Conservation (phyloP, 2,329 filamentous ascomycete genomes). For the Ceratocystis lukuohia region DNA sequence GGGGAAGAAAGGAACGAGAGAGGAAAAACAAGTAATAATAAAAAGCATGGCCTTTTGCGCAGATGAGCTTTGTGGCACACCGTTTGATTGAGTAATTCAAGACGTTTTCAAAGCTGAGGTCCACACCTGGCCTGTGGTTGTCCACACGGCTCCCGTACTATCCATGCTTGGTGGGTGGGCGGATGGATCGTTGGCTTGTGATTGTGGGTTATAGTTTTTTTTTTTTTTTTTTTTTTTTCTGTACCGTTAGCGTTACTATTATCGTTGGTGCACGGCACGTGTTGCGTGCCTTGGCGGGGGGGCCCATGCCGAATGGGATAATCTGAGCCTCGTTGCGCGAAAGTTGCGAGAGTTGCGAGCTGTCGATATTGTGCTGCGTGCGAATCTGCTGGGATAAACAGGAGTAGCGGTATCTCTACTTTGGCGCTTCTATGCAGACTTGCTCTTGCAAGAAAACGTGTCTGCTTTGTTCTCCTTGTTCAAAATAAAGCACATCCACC, state of each 20-base stretch:
- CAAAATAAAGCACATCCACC: background rate
- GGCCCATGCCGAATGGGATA: background rate
- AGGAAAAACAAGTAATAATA: background rate
- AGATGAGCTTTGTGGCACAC: background rate
- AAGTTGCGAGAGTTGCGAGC: background rate
- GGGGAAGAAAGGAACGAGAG: background rate
- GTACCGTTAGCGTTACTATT: slow-evolving; percentile 4
- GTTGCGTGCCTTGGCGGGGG: background rate
- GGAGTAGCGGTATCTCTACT: background rate
- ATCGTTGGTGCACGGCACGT: background rate
- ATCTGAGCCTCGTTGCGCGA: background rate
- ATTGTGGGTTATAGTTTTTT: background rate
- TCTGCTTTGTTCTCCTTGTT: background rate
- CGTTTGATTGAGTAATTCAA: background rate
- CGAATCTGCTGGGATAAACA: no score
- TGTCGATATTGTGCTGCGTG: background rate
- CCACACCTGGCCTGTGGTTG: background rate
- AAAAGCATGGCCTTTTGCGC: background rate
- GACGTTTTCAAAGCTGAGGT: background rate
- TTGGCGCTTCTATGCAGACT: background rate
- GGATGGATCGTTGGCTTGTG: no score
- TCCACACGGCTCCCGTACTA: background rate
- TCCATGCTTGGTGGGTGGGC: background rate
- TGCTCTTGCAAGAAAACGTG: background rate
- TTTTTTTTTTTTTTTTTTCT: background rate